phyloP scores from a whole-genome alignment of 2,329 filamentous ascomycete genomes.

The Paraphoma chrysanthemicola region DNA sequence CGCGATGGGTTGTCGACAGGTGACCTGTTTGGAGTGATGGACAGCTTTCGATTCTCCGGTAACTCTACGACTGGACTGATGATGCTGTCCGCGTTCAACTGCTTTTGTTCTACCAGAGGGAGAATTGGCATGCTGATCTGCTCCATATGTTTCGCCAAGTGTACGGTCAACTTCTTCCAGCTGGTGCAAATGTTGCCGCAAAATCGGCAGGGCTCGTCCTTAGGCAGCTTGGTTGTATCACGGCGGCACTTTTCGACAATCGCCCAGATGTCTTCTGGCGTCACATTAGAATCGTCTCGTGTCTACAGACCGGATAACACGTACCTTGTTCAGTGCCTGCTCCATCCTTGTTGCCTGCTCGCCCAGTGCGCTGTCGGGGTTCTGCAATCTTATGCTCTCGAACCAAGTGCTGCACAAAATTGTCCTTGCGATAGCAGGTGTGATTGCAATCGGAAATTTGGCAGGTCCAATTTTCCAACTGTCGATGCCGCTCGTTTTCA shows the following conservation, averaged over 20 bases:
- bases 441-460: conserved; percentile 81
- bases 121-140: conserved; percentile 85
- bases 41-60: conserved; percentile 43
- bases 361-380: conserved; percentile 75
- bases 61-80: conserved; percentile 48
- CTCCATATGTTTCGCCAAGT: conserved; percentile 94
- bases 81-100: conserved; percentile 45
- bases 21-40: conserved; percentile 33
- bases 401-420: conserved; percentile 91
- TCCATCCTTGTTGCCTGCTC: conserved; percentile 49
- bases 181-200: conserved; percentile 80
- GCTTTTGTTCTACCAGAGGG: conserved; percentile 48
- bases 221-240: conserved; percentile 70
- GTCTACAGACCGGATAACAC: conserved; percentile 6
- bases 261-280: conserved; percentile 71
- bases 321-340: conserved; percentile 34
- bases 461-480: conserved; percentile 91
- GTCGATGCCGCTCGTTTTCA: conserved; percentile 88
- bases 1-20: conserved; percentile 40
- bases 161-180: conserved; percentile 95
- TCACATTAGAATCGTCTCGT: conserved; percentile 15
- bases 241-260: conserved; percentile 79
- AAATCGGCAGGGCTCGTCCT: conserved; percentile 84
- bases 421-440: conserved; percentile 85
- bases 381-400: conserved; percentile 88